Percentiles rank a stretch among this genome's conserved stretches.
Evolutionary conservation across 345 rosid species (phyloP).

Genomic region (Rhodamnia argentea): DNA sequence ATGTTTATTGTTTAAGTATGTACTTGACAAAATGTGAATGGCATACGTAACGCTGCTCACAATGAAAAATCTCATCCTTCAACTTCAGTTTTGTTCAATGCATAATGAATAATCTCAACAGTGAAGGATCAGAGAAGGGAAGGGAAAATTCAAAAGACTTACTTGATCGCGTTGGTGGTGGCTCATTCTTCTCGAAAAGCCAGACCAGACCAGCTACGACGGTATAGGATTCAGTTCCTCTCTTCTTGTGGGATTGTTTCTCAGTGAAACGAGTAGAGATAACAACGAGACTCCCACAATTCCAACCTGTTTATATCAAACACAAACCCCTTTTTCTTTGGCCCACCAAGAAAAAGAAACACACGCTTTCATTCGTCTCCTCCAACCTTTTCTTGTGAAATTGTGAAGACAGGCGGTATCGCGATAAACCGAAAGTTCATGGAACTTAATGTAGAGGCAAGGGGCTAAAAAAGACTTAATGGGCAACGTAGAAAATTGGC

Average conservation of each 20-base stretch:
- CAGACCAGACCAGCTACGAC: not conserved
- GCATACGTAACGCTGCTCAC: not conserved
- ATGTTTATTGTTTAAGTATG: not conserved
- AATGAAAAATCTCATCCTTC: not conserved
- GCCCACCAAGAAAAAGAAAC: not conserved
- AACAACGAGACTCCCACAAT: not conserved
- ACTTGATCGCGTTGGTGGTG: not conserved
- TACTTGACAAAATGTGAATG: not conserved
- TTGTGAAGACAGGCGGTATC: not conserved
- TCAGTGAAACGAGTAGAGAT: not conserved
- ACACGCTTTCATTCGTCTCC: not conserved
- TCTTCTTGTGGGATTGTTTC: not conserved
- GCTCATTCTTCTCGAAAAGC: not conserved
- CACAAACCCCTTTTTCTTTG: not conserved
- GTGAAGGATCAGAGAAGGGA: no score
- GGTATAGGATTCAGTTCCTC: not conserved
- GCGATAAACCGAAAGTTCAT: no score
- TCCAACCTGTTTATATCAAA: not conserved
- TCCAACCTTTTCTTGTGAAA: not conserved
- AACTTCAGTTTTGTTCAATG: no score
- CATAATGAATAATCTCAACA: no score
- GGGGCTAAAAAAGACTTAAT: not conserved
- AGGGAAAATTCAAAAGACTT: not conserved
- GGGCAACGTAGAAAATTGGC: not conserved
- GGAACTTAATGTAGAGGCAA: not conserved